Percentiles rank a stretch among this genome's conserved stretches.
Conservation (phyloP, 441 rosid species). For the Geranium incanum region DNA sequence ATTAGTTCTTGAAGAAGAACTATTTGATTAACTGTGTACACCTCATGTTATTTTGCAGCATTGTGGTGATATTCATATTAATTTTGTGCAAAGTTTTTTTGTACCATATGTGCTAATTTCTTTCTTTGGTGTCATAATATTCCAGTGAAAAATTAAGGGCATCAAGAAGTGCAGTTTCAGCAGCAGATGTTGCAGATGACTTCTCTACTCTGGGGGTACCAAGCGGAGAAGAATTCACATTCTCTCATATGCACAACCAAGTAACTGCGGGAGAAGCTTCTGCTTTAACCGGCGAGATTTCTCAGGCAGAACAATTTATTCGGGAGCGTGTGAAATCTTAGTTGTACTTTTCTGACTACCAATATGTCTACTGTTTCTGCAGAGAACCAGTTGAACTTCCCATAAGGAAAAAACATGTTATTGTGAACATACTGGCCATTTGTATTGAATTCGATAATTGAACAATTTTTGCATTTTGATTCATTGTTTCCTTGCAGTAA, state of each 20-base stretch:
- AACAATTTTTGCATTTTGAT: not conserved
- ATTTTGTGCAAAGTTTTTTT: not conserved
- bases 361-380: not conserved
- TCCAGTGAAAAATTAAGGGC: constrained; percentile 71
- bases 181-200: constrained; percentile 75
- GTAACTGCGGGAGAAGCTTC: constrained; percentile 70
- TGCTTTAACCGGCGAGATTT: constrained; percentile 59
- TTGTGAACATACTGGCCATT: not conserved
- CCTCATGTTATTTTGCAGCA: not conserved
- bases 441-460: not conserved
- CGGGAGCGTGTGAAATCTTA: constrained; percentile 66
- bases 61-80: not conserved
- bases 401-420: not conserved
- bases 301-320: constrained; percentile 64
- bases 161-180: constrained; percentile 67
- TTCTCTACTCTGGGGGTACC: constrained; percentile 55
- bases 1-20: not conserved
- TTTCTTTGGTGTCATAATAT: constrained; percentile 2
- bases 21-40: not conserved
- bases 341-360: not conserved
- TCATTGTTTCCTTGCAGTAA: no score
- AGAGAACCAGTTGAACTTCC: not conserved
- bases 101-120: not conserved
- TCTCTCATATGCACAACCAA: constrained; percentile 61
- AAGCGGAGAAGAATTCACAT: constrained; percentile 53